These are phyloP conservation scores for Clathrospora elynae DNA, from an alignment of 2,329 filamentous ascomycete genomes.

Conservation along the genomic window DNA sequence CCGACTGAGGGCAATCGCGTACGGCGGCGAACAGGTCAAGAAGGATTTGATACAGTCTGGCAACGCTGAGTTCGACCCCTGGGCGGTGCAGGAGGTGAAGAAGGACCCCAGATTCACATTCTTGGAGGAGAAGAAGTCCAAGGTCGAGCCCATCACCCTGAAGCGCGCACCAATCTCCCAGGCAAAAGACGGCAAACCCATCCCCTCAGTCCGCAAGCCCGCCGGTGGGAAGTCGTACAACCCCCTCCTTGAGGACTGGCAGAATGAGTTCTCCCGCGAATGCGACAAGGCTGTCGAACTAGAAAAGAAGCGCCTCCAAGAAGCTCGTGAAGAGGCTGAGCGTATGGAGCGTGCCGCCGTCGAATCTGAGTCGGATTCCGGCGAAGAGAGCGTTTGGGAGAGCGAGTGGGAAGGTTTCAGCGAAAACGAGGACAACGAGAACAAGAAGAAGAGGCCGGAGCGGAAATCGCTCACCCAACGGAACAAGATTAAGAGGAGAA, in stretches of 20 bases:
- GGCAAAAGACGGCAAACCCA: conserved; percentile 76
- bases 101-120: conserved; percentile 66
- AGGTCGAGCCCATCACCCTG: conserved; percentile 75
- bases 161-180: conserved; percentile 79
- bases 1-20: conserved; percentile 76
- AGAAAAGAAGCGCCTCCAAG: conserved; percentile 74
- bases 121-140: conserved; percentile 67
- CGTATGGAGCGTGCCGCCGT: conserved; percentile 72
- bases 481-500: conserved; percentile 86
- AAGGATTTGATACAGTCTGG: conserved; percentile 60
- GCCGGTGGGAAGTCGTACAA: conserved; percentile 90
- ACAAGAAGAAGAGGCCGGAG: conserved; percentile 75
- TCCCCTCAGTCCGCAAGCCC: conserved; percentile 80
- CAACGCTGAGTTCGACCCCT: conserved; percentile 74
- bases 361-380: conserved; percentile 74
- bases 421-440: conserved; percentile 58
- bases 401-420: conserved; percentile 71
- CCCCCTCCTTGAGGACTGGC: conserved; percentile 84
- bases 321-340: conserved; percentile 68
- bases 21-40: conserved; percentile 65
- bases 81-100: conserved; percentile 62
- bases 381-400: conserved; percentile 93
- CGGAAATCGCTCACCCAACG: conserved; percentile 85
- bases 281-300: conserved; percentile 78
- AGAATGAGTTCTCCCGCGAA: conserved; percentile 73